phyloP scores from a whole-genome alignment of 768 basidiomycete species.

The Tricholoma sp. region DNA sequence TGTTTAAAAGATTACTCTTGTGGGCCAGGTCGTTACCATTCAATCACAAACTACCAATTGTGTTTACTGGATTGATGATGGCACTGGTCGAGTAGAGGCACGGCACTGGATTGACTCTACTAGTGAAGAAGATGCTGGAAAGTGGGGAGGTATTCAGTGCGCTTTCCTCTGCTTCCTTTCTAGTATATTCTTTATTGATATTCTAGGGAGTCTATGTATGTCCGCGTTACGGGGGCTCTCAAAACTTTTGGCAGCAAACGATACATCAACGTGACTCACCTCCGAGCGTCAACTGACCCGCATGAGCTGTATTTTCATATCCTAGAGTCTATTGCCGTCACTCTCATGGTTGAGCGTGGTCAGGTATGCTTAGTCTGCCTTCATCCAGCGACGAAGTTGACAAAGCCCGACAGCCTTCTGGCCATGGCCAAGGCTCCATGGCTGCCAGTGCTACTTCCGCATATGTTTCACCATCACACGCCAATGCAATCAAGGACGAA shows the following conservation, averaged over 20 bases:
- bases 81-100: constrained; percentile 73
- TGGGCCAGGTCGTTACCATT: constrained; percentile 68
- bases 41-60: constrained; percentile 75
- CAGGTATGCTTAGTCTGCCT: constrained; percentile 36
- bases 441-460: constrained; percentile 24
- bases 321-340: constrained; percentile 68
- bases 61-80: constrained; percentile 80
- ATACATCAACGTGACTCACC: constrained; percentile 75
- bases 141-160: constrained; percentile 44
- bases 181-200: constrained; percentile 1
- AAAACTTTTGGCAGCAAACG: constrained; percentile 79
- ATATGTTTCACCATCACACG: constrained; percentile 35
- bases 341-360: constrained; percentile 61
- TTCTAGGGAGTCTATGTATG: constrained; percentile 66
- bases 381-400: background rate
- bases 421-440: constrained; percentile 21
- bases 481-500: constrained; percentile 29
- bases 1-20: constrained; percentile 55
- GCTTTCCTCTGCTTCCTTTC: constrained; percentile 5
- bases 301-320: constrained; percentile 83
- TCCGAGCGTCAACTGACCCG: constrained; percentile 62
- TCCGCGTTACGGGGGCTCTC: constrained; percentile 76
- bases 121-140: constrained; percentile 47
- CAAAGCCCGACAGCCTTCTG: constrained; percentile 23
- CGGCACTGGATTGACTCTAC: constrained; percentile 79